Evolutionary conservation across 371 early-diverging fungal genomes (phyloP).

Genomic region (Mucor sp.): DNA sequence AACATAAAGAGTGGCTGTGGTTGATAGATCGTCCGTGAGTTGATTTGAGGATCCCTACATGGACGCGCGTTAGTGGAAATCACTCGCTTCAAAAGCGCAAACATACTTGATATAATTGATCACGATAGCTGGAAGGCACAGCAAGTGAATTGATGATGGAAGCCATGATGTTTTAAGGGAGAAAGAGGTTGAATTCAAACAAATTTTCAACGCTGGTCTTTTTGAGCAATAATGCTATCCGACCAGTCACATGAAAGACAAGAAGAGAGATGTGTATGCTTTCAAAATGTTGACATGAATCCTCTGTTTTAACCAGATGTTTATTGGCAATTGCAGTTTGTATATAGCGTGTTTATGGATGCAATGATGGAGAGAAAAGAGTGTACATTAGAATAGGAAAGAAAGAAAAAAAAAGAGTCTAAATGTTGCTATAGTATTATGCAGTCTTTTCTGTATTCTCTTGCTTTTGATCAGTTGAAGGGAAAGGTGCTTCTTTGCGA

Average conservation of each 20-base stretch:
- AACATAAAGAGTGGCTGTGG: constrained; percentile 90
- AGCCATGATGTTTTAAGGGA: constrained; percentile 40
- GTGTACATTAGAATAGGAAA: background rate
- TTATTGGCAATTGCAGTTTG: background rate
- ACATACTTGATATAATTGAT: constrained; percentile 75
- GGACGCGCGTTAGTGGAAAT: background rate
- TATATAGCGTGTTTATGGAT: background rate
- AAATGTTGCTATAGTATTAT: background rate
- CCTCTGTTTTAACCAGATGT: background rate
- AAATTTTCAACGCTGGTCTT: background rate
- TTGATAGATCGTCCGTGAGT: constrained; percentile 66
- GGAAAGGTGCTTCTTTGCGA: constrained; percentile 74
- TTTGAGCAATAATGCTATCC: background rate
- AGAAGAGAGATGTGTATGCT: background rate
- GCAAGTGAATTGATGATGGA: constrained; percentile 82
- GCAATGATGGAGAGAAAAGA: background rate
- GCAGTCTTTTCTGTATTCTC: constrained; percentile 4
- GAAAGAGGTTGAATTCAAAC: background rate
- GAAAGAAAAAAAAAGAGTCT: too few species aligned
- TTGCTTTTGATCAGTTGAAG: constrained; percentile 23
- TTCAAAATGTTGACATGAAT: background rate
- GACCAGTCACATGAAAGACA: background rate
- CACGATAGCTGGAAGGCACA: constrained; percentile 85
- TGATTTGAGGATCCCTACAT: constrained; percentile 72
- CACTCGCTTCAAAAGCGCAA: background rate